Base-by-base conservation (phyloP, 2,329 filamentous ascomycete genomes). In the Hymenoscyphus repandus region DNA sequence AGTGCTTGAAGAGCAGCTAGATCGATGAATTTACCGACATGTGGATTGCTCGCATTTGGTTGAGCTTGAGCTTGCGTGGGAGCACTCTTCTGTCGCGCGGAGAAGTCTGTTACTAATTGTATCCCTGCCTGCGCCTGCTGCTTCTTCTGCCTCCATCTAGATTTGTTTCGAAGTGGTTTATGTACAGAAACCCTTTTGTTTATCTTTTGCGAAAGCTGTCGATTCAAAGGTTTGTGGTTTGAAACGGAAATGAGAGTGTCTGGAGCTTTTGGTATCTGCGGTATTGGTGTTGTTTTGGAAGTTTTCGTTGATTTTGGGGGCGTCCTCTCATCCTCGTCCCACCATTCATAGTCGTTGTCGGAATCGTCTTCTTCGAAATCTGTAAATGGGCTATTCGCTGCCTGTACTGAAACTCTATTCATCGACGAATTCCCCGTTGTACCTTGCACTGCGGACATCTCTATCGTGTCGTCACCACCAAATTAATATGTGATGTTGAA, bases 71-170 rank as follows among this genome's bases (percentile, higher is more conserved):
- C 64, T 27, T 72, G 68, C 32, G 68, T 69, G 11, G 72, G 63
- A 65, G 78, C 64, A 73, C 73, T 54, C 67, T 71, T 54, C 15
- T 60, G 42, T 62, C 70, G 58, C 31, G 80, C 72, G 32, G 80
- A 72, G 72, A 88, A 84, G 62, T 84, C 83, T 2, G 86, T 90
- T 56, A 88, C 81, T 17, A 90, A 66, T 56, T 74, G 83, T 62
- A 88, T 86, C 11, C 82, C 82, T 7, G 78, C 79, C 67, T 77
- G 74, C 50, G 75, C 73, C 65, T 83, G 80, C 62, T 83, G 74
- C 18, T 75, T 74, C 60, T 79, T 80, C 61, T 86, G 82, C 47
- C 82, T 74, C 30, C 77, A 75, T 49, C 76, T 76, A 3, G 83
- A 86, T 62, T 76, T 83, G 18, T 69, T 64, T 47, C 71, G 64